A percentile compares a stretch with the other conserved stretches of the same genome.
phyloP scores from a whole-genome alignment of 1,284 basidiomycete genomes.

The Meripilus lineatus region DNA sequence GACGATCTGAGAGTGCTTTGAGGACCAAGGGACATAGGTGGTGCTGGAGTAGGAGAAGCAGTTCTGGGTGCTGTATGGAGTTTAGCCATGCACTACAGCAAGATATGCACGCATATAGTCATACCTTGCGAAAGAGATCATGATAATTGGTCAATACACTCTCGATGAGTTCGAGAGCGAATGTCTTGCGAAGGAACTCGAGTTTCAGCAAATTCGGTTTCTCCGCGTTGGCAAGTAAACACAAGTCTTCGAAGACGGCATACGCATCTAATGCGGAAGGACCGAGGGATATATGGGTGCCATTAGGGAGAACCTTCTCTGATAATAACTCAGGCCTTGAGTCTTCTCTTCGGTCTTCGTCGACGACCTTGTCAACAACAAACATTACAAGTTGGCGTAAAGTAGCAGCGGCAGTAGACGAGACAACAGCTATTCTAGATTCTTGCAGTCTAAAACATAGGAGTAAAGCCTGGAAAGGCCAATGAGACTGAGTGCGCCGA shows the following conservation, averaged over 20 bases:
- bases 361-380: slow-evolving; percentile 90
- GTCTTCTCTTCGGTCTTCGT: slow-evolving; percentile 62
- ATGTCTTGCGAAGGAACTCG: slow-evolving; percentile 86
- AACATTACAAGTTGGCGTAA: slow-evolving; percentile 97
- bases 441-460: slow-evolving; percentile 95
- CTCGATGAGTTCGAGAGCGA: slow-evolving; percentile 93
- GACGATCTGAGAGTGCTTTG: slow-evolving; percentile 79
- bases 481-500: no score
- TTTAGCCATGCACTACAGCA: not conserved
- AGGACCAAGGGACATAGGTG: slow-evolving; percentile 90
- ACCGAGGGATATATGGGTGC: slow-evolving; percentile 55
- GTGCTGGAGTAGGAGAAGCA: slow-evolving; percentile 80
- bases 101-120: slow-evolving; percentile 11
- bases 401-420: slow-evolving; percentile 95
- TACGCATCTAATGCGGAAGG: slow-evolving; percentile 87
- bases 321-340: slow-evolving; percentile 28
- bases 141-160: slow-evolving; percentile 96
- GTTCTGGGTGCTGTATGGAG: slow-evolving; percentile 65
- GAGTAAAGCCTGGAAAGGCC: slow-evolving; percentile 75
- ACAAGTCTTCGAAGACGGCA: slow-evolving; percentile 86
- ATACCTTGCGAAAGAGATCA: slow-evolving; percentile 76
- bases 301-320: slow-evolving; percentile 57
- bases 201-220: slow-evolving; percentile 82
- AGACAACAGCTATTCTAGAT: slow-evolving; percentile 92
- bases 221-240: slow-evolving; percentile 82